phyloP scores from a whole-genome alignment of 1,284 basidiomycete genomes.

The Cystobasidiaceae sp. region DNA sequence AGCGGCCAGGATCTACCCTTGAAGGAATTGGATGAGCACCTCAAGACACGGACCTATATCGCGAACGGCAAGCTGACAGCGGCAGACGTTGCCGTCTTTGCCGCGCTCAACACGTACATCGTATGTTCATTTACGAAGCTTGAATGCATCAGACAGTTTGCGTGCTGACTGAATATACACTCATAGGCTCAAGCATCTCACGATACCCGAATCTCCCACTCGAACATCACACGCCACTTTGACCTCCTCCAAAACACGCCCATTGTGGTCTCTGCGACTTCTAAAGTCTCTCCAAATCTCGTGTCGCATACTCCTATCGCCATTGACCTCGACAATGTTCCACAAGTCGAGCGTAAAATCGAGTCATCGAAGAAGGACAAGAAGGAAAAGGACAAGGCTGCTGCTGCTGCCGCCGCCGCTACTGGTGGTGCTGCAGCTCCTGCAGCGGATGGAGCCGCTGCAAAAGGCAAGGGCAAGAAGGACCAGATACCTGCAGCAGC shows the following conservation, averaged over 20 bases:
- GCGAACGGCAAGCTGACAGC: slow-evolving; percentile 71
- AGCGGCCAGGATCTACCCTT: background rate
- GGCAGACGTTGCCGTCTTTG: slow-evolving; percentile 79
- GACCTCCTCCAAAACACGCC: slow-evolving; percentile 77
- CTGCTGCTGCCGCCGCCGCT: slow-evolving; percentile 1
- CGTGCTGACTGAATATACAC: too few relatives aligned
- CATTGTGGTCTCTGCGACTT: slow-evolving; percentile 57
- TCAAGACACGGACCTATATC: slow-evolving; percentile 72
- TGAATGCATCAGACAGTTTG: too few relatives aligned
- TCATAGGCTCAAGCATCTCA: slow-evolving; percentile 32
- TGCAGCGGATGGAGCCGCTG: too few relatives aligned
- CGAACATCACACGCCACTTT: slow-evolving; percentile 84
- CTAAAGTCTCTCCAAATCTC: slow-evolving; percentile 35
- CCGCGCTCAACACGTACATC: slow-evolving; percentile 67
- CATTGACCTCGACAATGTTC: slow-evolving; percentile 71
- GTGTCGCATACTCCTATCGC: slow-evolving; percentile 52
- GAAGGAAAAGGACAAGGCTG: slow-evolving; percentile 29
- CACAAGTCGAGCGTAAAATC: slow-evolving; percentile 49
- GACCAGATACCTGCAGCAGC: slow-evolving; percentile 3
- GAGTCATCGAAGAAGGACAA: slow-evolving; percentile 38
- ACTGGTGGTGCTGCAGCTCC: too few relatives aligned
- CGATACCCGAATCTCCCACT: slow-evolving; percentile 51
- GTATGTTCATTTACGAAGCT: too few relatives aligned
- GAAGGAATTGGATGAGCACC: slow-evolving; percentile 66
- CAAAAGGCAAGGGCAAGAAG: too few relatives aligned